Base-by-base conservation (phyloP, 2,329 filamentous ascomycete species). In the Microsporum ferrugineum region DNA sequence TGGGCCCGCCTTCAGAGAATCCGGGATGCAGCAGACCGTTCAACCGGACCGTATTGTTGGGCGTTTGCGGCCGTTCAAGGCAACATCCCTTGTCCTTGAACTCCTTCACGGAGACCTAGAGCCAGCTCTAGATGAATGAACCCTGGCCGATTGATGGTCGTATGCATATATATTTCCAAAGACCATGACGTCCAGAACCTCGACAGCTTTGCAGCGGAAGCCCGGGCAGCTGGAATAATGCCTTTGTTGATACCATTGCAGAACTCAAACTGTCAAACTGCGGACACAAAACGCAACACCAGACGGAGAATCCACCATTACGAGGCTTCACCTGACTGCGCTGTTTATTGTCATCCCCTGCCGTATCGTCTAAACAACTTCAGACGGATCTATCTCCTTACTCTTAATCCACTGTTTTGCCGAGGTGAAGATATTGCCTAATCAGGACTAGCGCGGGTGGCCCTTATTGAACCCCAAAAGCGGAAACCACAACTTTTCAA, bases 391-490 rank as follows among this genome's bases (percentile, higher is more conserved):
- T 23, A 14, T 53, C 27, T 33, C 31, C 33, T 33, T 7, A 7
- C 3, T 10, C 14, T 31, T 31, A 3, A 8, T n/a, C 8, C 14
- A 8, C 17, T 23, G 17, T 53, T 45, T 55, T 57, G 31, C 17
- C 36, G 12, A 33, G 23, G 12, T 34, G 31, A 31, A 60, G 29
- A 6, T 34, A 41, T 55, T 60, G 17, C 60, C 60, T 49, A 57
- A 59, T 59, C 38, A 8, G 60, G 60, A 47, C 56, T 63, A 58
- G 61, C 29, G 38, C 23, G 14, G 33, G 34, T 10, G 31, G 14
- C 12, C 29, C 41, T 60, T 59, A 65, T 65, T 65, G 62, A 64
- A 14, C 58, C 41, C 62, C 64, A 27, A 61, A 64, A 62, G 38
- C 64, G 62, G 62, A 62, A 14, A 12, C 55, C 14, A 23, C 17